A percentile compares a stretch with the other conserved stretches of the same genome.
These are phyloP conservation scores for Xanthoconium separans DNA, from an alignment of 1,284 basidiomycete genomes.

Conservation along the genomic window DNA sequence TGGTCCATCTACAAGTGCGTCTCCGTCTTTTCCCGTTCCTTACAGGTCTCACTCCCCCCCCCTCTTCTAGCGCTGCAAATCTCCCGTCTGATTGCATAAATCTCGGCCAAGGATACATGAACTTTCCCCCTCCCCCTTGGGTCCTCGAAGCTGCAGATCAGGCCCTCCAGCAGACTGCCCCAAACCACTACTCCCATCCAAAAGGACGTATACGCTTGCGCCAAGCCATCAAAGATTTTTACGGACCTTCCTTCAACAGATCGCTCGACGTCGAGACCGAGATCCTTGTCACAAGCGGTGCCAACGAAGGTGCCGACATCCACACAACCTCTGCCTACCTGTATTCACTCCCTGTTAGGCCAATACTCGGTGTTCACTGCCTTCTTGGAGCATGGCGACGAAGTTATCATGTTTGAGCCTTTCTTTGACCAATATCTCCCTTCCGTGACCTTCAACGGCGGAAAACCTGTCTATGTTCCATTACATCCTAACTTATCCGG, in stretches of 20 bases:
- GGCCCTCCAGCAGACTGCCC: slow-evolving; percentile 64
- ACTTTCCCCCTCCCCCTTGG: slow-evolving; percentile 84
- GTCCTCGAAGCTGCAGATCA: slow-evolving; percentile 74
- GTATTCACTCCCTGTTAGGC: slow-evolving; percentile 39
- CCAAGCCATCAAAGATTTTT: slow-evolving; percentile 81
- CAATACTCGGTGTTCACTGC: slow-evolving; percentile 90
- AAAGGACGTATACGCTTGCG: slow-evolving; percentile 84
- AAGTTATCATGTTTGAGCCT: slow-evolving; percentile 98
- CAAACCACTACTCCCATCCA: slow-evolving; percentile 91
- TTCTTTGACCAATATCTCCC: slow-evolving; percentile 98
- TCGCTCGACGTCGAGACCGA: slow-evolving; percentile 84
- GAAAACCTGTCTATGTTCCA: slow-evolving; percentile 92
- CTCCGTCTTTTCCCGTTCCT: not conserved
- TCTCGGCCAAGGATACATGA: slow-evolving; percentile 95
- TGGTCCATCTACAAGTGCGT: slow-evolving; percentile 91
- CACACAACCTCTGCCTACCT: not conserved
- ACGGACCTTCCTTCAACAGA: slow-evolving; percentile 69
- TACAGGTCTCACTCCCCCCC: slow-evolving; percentile 5
- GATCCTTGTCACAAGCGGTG: slow-evolving; percentile 93
- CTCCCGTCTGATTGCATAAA: slow-evolving; percentile 87
- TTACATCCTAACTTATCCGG: slow-evolving; percentile 77
- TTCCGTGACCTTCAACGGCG: slow-evolving; percentile 90
- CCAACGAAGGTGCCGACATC: slow-evolving; percentile 77
- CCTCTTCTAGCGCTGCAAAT: slow-evolving; percentile 68
- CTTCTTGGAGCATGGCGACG: slow-evolving; percentile 87